Base-by-base conservation (phyloP, 108 stramenopile species). In the Mediolabrus comicus region DNA sequence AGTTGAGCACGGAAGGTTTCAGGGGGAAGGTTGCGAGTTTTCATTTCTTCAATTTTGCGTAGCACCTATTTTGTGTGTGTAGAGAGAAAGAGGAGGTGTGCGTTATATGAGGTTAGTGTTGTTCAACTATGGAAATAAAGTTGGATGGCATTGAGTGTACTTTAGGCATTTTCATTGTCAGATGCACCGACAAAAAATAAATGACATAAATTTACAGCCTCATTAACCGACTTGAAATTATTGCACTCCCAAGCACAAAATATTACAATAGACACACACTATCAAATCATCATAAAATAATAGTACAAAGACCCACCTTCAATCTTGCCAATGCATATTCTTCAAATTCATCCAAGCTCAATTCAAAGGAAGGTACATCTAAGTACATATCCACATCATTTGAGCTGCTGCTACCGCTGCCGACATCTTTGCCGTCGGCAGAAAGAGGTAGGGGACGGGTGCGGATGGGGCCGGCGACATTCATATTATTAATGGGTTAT, bases 1-100 rank as follows among this genome's bases (percentile, higher is more conserved):
- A 75, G 65, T 36, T 51, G 62, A 16, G 46, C 58, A 56, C 67
- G 75, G 79, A 77, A 75, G 65, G 80, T 49, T 61, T 81, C 71
- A 43, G 53, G 60, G 53, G 72, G 56, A 51, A 84, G 71, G 71
- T 83, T 83, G 59, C 81, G 72, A 7, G 83, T 79, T 76, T 96
- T 94, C 58, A 99, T 68, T 70, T 91, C 89, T 75, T 98, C 98
- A 33, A 98, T 87, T 71, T 89, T 94, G 22, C 97, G 91, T 26
- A 98, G 86, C 9, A 98, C 90, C 92, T 93, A 59, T 26, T 25
- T 69, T 30, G 28, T 35, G 28, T 64, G 39, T 54, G 46, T 34
- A 11, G 28, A 52, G 27, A 24, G 2, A 35, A 14, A 17, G 29
- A 51, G 29, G 53, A 35, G 13, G 26, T 31, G 32, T 30, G n/a